Percentiles rank a stretch among this genome's conserved stretches.
Evolutionary conservation across 768 basidiomycete genomes (phyloP).

Genomic region (Xanthoconium purpureum): DNA sequence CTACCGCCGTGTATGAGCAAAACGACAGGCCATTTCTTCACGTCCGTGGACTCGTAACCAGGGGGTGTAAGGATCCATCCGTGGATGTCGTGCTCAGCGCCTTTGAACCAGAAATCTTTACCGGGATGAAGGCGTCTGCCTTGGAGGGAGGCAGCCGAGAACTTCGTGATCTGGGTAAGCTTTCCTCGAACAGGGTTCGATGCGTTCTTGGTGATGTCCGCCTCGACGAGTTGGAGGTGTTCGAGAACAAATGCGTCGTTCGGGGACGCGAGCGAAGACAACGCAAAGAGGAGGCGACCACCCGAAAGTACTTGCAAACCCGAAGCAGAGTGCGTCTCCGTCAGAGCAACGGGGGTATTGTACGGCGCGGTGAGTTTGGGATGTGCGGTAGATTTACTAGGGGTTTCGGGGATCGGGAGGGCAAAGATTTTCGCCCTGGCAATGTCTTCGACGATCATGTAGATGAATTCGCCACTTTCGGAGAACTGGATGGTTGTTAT

Average conservation of each 20-base stretch:
- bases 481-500: conserved; percentile 55
- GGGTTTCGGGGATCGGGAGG: conserved; percentile 64
- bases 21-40: conserved; percentile 75
- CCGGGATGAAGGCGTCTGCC: conserved; percentile 58
- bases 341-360: conserved; percentile 55
- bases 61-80: conserved; percentile 83
- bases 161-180: conserved; percentile 60
- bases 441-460: conserved; percentile 73
- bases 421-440: conserved; percentile 75
- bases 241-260: conserved; percentile 73
- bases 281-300: conserved; percentile 66
- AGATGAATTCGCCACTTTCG: conserved; percentile 62
- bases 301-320: conserved; percentile 59
- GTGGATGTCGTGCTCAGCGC: conserved; percentile 75
- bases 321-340: conserved; percentile 53
- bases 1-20: conserved; percentile 78
- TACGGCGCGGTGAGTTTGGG: conserved; percentile 43
- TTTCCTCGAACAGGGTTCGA: conserved; percentile 28
- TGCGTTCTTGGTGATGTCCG: conserved; percentile 34
- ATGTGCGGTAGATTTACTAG: conserved; percentile 48
- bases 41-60: conserved; percentile 63
- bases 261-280: conserved; percentile 73
- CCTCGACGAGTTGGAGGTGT: conserved; percentile 44
- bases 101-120: conserved; percentile 89
- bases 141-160: conserved; percentile 54